Conservation (phyloP, 352 stramenopile genomes). For the Pythium periplocum region DNA sequence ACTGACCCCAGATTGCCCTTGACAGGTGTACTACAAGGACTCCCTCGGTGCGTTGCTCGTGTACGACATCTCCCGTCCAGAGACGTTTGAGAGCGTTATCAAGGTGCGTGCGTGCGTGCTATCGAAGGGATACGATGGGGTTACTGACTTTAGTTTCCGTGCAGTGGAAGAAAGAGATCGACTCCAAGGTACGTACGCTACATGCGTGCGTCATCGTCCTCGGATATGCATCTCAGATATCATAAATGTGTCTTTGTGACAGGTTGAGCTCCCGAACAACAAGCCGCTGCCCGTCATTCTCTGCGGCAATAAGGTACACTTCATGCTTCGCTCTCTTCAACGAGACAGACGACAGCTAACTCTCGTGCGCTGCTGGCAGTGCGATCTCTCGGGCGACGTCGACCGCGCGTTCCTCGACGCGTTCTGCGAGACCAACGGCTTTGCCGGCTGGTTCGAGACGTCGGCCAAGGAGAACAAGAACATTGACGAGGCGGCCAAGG, state of each 20-base stretch:
- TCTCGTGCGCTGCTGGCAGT: constrained; percentile 28
- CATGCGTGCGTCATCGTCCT: not conserved
- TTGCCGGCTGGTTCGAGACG: constrained; percentile 91
- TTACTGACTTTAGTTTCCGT: constrained; percentile 7
- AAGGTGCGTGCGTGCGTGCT: constrained; percentile 35
- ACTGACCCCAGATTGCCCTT: not conserved
- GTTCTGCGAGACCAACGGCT: constrained; percentile 89
- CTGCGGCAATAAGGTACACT: constrained; percentile 88
- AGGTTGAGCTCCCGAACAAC: constrained; percentile 87
- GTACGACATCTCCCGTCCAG: constrained; percentile 89
- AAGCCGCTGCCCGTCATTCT: constrained; percentile 89
- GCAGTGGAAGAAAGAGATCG: constrained; percentile 93
- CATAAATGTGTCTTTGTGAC: not conserved
- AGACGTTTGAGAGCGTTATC: constrained; percentile 88
- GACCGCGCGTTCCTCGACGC: constrained; percentile 76
- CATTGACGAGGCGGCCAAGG: constrained; percentile 85
- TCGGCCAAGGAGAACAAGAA: constrained; percentile 92
- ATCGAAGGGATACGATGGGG: not conserved
- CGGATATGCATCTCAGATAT: too few species aligned
- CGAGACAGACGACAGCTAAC: not conserved
- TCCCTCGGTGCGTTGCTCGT: constrained; percentile 88
- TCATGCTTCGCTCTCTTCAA: constrained; percentile 1
- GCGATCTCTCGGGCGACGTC: constrained; percentile 78
- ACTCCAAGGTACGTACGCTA: constrained; percentile 67
- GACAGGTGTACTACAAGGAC: constrained; percentile 91